Base-by-base conservation (phyloP, 257 asterid genomes). In the Ilex aquifolium region DNA sequence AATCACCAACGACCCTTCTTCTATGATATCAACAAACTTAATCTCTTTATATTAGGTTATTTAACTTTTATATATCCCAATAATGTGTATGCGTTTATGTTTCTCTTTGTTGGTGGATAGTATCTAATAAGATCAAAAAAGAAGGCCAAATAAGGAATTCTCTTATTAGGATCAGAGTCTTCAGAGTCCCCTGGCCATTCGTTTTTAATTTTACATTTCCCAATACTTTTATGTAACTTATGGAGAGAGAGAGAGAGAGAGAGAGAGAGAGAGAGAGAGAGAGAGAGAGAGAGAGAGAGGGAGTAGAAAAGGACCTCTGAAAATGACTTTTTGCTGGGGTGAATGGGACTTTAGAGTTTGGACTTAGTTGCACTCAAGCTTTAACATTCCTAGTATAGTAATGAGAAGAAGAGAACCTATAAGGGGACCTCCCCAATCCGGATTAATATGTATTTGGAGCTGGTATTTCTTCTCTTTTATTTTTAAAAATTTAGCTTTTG, bases 351-450 rank as follows among this genome's bases (percentile, higher is more conserved):
- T 36, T 36, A 4, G 65, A 77, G 73, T 74, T 65, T 80, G 72
- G 79, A 77, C 85, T 79, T 67, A 77, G 80, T 71, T 74, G 36
- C 78, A 74, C 78, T 73, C 65, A 76, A 59, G 70, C 59, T 65
- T 68, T 56, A 49, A 57, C 60, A 51, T 74, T 70, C 61, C 60
- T 70, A 36, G 52, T 55, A 57, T 59, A 53, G 32, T 77, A 11
- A 69, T 36, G 69, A 70, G 67, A 59, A 40, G 66, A 57, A 74
- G 75, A 40, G 66, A 57, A 74, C 77, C 44, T 68, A 65, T 61
- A 8, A 36, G 42, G 2, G 42, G 42, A 36, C 42, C 48, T 65
- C 63, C 27, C 15, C 70, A 65, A 56, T 15, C 48, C 46, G 11
- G 44, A 16, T 5, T n/a, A 55, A 49, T 44, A 46, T 57, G 58